Evolutionary conservation across 208 protist species (phyloP).

Genomic region (Crithidia bombi): DNA sequence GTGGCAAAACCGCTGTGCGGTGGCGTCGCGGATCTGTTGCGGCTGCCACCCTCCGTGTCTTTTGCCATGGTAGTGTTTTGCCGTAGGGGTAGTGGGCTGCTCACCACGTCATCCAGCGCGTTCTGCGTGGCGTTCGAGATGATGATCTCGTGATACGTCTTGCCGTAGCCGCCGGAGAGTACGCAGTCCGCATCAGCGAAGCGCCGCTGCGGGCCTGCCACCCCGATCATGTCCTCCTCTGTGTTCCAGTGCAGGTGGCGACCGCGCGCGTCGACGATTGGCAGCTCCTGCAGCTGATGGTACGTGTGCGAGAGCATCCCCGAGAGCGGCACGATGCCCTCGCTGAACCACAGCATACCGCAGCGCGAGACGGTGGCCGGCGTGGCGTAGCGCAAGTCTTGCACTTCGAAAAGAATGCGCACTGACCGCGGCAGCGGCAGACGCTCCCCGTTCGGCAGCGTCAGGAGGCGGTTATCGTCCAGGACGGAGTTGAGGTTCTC

Average conservation of each 20-base stretch:
- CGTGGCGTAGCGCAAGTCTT: conserved; percentile 97
- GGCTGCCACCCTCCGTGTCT: not conserved
- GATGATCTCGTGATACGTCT: conserved; percentile 56
- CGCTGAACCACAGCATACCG: conserved; percentile 99
- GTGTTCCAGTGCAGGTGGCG: conserved; percentile 52
- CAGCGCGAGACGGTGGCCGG: conserved; percentile 98
- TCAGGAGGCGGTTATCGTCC: conserved; percentile 99
- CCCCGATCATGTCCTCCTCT: conserved; percentile 53
- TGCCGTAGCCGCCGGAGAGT: conserved; percentile 49
- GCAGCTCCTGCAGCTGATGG: conserved; percentile 51
- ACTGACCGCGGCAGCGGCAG: conserved; percentile 97
- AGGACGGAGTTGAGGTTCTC: conserved; percentile 99
- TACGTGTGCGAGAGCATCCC: conserved; percentile 64
- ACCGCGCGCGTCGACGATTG: conserved; percentile 55
- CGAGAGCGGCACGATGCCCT: conserved; percentile 93
- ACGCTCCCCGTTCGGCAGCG: conserved; percentile 99
- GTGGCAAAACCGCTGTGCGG: conserved; percentile 1
- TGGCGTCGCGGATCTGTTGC: not conserved
- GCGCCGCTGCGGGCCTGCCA: conserved; percentile 10
- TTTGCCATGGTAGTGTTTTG: not conserved
- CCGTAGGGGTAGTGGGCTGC: conserved; percentile 13
- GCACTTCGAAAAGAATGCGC: conserved; percentile 98
- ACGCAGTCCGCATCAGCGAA: conserved; percentile 31
- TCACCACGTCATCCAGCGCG: conserved; percentile 11
- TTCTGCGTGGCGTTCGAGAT: conserved; percentile 30